Evolutionary conservation across 139 green algal species (phyloP), one percentile per base, ranked within the genome.

Genomic region (Chlamydomonas sp.): DNA sequence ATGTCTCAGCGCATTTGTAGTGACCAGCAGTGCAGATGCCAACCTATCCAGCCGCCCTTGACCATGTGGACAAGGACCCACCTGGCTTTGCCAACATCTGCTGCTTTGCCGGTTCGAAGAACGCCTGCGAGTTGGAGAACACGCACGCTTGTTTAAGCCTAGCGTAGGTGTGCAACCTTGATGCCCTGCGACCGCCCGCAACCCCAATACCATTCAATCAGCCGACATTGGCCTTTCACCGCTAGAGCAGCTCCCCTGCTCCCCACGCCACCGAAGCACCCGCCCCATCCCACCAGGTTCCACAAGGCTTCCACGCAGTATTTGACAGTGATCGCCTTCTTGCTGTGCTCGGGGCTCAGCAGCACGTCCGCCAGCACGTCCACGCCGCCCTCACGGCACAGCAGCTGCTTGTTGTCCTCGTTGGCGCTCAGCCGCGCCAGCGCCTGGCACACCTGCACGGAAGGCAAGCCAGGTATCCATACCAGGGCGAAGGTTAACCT

Each of bases 351-450:
- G 15, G 75, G 61, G 20, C 31, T 67, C 4, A 71, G 17, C 85
- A 89, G 85, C 66, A 89, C 85, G 10, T 73, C 63, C 77, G 66
- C 85, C 77, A 85, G 73, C 73, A 81, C 74, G n/a, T 49, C 83
- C 63, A 88, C 49, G 63, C 83, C 83, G 14, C 83, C 83, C 62
- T 81, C 83, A 6, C 60, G 64, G 10, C 61, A 62, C 2, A 92
- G 57, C 17, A 88, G 5, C 62, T 61, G 49, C 90, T 92, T 92
- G 59, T 88, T 90, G 79, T 85, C 77, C 58, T 92, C 90, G 59
- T 89, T 88, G 16, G 82, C 85, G 17, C 69, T 77, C 69, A 92
- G 77, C 57, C 84, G 83, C 0, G 90, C 77, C 17, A 92, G 64
- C 14, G 84, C 90, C 82, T 90, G 85, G 16, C 75, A 86, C 63